A percentile compares a stretch with the other conserved stretches of the same genome.
Conservation (phyloP, 163 green algal species). For the Prototheca wickerhamii region DNA sequence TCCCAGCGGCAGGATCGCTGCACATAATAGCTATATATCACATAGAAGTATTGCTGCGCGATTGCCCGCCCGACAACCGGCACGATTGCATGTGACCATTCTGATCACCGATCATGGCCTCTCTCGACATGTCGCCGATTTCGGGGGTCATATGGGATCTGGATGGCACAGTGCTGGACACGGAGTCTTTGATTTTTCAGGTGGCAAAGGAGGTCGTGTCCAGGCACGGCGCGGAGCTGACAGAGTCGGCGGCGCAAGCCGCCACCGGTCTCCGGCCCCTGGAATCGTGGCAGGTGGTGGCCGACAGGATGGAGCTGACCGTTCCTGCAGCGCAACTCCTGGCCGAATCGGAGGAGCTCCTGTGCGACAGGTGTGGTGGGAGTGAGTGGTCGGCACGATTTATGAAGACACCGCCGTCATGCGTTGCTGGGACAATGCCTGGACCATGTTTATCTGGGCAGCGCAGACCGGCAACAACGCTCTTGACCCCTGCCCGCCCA, state of each 20-base stretch:
- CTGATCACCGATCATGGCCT: too few species aligned
- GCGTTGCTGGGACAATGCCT: background rate
- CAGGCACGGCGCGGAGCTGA: constrained; percentile 31
- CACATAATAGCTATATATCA: too few species aligned
- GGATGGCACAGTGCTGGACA: constrained; percentile 63
- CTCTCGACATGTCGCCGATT: background rate
- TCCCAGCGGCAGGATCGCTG: too few species aligned
- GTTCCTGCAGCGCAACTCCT: constrained; percentile 46
- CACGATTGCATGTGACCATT: too few species aligned
- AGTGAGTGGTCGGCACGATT: background rate
- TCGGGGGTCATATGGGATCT: constrained; percentile 52
- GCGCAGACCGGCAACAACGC: too few species aligned
- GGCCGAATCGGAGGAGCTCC: constrained; percentile 43
- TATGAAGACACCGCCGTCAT: background rate
- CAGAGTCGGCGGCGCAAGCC: constrained; percentile 10
- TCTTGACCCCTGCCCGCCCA: too few species aligned
- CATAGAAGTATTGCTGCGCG: too few species aligned
- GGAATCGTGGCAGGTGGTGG: constrained; percentile 51
- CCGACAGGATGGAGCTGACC: constrained; percentile 27
- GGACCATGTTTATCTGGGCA: too few species aligned
- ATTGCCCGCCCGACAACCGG: too few species aligned
- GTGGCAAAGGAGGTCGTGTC: constrained; percentile 32
- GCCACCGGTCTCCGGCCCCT: constrained; percentile 44
- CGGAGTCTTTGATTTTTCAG: constrained; percentile 48
- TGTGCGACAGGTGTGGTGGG: constrained; percentile 17